A percentile compares a stretch with the other conserved stretches of the same genome.
These are phyloP conservation scores for Peziza echinospora DNA, from an alignment of 495 filamentous ascomycete species.

Conservation along the genomic window DNA sequence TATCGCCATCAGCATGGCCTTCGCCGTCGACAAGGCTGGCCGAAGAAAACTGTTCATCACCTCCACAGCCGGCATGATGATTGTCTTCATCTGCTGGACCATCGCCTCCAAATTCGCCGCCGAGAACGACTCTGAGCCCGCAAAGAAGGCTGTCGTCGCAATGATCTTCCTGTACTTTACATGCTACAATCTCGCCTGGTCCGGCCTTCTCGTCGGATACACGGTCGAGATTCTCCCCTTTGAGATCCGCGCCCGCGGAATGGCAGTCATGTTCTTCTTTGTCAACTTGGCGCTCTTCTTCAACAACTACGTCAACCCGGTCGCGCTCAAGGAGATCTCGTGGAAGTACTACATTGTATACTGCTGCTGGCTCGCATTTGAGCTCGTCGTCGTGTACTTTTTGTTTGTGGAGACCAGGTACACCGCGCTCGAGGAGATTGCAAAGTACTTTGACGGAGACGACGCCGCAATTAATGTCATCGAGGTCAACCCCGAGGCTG, in stretches of 20 bases:
- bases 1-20: slow-evolving; percentile 22
- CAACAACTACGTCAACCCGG: slow-evolving; percentile 30
- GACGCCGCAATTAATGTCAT: slow-evolving; percentile 8
- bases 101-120: slow-evolving; percentile 19
- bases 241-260: slow-evolving; percentile 20
- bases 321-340: slow-evolving; percentile 23
- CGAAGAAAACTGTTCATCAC: slow-evolving; percentile 23
- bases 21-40: slow-evolving; percentile 24
- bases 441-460: slow-evolving; percentile 26
- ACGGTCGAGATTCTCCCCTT: slow-evolving; percentile 25
- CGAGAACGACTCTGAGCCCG: slow-evolving; percentile 8
- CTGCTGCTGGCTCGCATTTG: slow-evolving; percentile 24
- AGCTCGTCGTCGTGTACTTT: slow-evolving; percentile 25
- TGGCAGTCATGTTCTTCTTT: slow-evolving; percentile 27
- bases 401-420: slow-evolving; percentile 30
- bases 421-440: slow-evolving; percentile 29
- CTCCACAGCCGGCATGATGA: slow-evolving; percentile 22
- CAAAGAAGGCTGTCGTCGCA: slow-evolving; percentile 20
- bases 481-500: slow-evolving; percentile 6
- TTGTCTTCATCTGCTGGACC: slow-evolving; percentile 21
- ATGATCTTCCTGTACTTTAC: slow-evolving; percentile 27
- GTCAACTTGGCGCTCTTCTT: slow-evolving; percentile 27
- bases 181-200: slow-evolving; percentile 25
- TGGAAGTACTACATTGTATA: slow-evolving; percentile 27
- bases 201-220: slow-evolving; percentile 23